Evolutionary conservation across 2,329 filamentous ascomycete genomes (phyloP).

Genomic region (Pyrenochaeta sp.): DNA sequence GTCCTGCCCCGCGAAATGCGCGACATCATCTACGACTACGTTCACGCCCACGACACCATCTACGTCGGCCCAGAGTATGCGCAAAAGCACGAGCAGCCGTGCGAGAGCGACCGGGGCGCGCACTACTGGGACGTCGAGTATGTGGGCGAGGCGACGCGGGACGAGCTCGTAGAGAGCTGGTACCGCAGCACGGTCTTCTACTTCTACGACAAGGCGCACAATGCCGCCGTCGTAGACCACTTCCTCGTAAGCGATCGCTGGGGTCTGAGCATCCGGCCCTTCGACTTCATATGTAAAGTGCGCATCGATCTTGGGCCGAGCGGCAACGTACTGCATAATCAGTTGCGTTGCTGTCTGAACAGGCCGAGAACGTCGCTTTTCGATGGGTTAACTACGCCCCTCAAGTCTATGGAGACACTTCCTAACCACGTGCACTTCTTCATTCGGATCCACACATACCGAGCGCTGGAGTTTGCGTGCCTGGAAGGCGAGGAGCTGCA

Average conservation of each 20-base stretch:
- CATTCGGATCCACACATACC: conserved; percentile 10
- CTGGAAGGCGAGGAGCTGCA: neutral
- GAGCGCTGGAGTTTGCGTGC: neutral
- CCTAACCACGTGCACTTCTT: conserved; percentile 11
- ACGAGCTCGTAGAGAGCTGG: conserved; percentile 10
- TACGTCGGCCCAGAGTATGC: conserved; percentile 1
- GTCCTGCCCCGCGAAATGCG: conserved; percentile 3
- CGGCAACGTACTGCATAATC: neutral
- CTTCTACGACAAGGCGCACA: conserved; percentile 10
- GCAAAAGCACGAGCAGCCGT: neutral
- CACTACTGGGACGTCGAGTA: neutral
- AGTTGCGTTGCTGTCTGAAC: neutral
- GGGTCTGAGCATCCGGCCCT: conserved; percentile 2
- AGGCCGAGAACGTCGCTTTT: neutral
- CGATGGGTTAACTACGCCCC: neutral
- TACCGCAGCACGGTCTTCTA: conserved; percentile 13
- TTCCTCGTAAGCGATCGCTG: conserved; percentile 8
- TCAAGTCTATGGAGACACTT: conserved; percentile 3
- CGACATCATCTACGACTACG: conserved; percentile 6
- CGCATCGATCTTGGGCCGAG: conserved; percentile 2
- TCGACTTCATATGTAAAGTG: conserved; percentile 2
- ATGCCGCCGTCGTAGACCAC: conserved; percentile 3
- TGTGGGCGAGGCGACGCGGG: conserved; percentile 3
- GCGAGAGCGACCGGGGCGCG: neutral
- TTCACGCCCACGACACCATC: conserved; percentile 5